Evolutionary conservation across 1,284 basidiomycete species (phyloP).

Genomic region (Macrocystidia cucumis): DNA sequence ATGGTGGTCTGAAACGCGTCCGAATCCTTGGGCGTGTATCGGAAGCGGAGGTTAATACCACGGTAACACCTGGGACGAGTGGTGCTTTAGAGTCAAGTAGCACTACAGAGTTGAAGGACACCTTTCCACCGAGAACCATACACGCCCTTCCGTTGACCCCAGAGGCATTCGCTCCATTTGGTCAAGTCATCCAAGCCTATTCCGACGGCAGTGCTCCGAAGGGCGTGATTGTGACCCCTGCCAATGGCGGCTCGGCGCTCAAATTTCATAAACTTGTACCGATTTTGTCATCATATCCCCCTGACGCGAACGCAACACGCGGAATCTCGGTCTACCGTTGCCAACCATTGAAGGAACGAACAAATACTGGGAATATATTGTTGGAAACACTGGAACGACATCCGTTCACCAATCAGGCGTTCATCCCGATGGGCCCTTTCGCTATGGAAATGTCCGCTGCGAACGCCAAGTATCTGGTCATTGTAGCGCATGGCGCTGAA

Average conservation of each 20-base stretch:
- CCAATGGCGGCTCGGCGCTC: constrained; percentile 82
- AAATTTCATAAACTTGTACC: constrained; percentile 87
- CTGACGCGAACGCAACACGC: constrained; percentile 42
- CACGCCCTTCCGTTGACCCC: constrained; percentile 74
- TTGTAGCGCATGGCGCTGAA: constrained; percentile 71
- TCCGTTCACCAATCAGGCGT: constrained; percentile 76
- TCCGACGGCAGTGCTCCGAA: constrained; percentile 57
- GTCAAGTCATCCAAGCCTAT: constrained; percentile 83
- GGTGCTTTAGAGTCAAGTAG: constrained; percentile 1
- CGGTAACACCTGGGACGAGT: constrained; percentile 1
- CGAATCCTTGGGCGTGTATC: constrained; percentile 71
- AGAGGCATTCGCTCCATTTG: constrained; percentile 79
- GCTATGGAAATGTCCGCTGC: constrained; percentile 42
- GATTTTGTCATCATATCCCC: constrained; percentile 57
- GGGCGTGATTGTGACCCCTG: constrained; percentile 64
- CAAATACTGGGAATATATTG: constrained; percentile 38
- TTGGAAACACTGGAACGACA: constrained; percentile 70
- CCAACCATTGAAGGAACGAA: constrained; percentile 42
- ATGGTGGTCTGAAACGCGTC: constrained; percentile 93
- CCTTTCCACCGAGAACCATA: constrained; percentile 25
- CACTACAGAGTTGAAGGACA: not conserved
- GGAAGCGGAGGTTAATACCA: no score
- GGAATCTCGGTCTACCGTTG: constrained; percentile 74
- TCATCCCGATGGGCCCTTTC: constrained; percentile 75
- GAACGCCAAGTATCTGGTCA: constrained; percentile 65